Conservation (phyloP, 352 stramenopile species). For the Blastocystis sp. region DNA sequence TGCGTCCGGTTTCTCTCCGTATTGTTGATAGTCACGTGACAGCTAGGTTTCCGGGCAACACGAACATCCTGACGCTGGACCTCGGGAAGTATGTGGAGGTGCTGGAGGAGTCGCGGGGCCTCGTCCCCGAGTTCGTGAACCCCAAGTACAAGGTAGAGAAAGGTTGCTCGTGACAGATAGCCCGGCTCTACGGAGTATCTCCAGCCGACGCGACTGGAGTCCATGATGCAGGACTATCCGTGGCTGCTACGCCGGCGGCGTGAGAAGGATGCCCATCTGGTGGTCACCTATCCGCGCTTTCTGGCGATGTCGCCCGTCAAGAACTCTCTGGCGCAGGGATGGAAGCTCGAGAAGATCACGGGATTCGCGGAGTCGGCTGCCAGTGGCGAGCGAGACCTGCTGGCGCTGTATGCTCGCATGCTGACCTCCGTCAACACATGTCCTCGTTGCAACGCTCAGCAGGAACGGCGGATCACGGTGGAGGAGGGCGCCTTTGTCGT, state of each 20-base stretch:
- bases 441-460: neutral
- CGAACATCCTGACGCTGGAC: conserved; percentile 77
- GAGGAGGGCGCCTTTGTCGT: conserved; percentile 58
- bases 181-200: neutral
- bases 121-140: conserved; percentile 84
- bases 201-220: neutral
- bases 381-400: neutral
- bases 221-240: conserved; percentile 42
- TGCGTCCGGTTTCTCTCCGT: conserved; percentile 69
- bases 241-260: neutral
- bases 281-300: neutral
- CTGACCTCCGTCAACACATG: neutral
- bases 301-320: neutral
- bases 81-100: conserved; percentile 69
- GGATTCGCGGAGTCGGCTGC: neutral
- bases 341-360: neutral
- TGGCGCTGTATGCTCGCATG: neutral
- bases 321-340: neutral
- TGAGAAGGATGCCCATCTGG: conserved; percentile 55
- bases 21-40: conserved; percentile 57
- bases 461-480: conserved; percentile 60
- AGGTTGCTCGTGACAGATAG: neutral
- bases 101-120: conserved; percentile 66
- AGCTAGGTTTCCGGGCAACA: conserved; percentile 69
- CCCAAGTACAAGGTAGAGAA: conserved; percentile 70